phyloP scores from a whole-genome alignment of 208 protist genomes.

The Histomonas meleagridis region DNA sequence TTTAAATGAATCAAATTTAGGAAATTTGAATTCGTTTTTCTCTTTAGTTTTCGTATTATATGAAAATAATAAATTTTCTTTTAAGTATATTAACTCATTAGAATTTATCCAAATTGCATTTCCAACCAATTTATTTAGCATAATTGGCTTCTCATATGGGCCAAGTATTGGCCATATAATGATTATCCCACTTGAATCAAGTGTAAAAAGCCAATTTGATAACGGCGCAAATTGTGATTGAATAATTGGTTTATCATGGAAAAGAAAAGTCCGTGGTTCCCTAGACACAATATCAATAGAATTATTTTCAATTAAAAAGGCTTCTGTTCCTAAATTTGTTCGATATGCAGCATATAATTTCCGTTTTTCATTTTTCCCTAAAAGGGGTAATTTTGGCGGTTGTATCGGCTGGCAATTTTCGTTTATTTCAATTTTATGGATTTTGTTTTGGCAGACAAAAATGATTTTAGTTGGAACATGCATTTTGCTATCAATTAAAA shows the following conservation, averaged over 20 bases:
- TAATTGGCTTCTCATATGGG: neutral
- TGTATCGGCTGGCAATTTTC: too few relatives aligned
- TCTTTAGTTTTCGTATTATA: too few relatives aligned
- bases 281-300: neutral
- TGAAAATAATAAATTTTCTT: neutral
- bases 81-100: neutral
- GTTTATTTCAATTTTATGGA: too few relatives aligned
- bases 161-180: conserved; percentile 7
- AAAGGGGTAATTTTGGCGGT: too few relatives aligned
- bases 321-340: conserved; percentile 26
- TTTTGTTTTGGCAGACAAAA: too few relatives aligned
- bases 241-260: neutral
- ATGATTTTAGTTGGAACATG: neutral
- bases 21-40: neutral
- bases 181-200: neutral
- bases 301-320: neutral
- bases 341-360: neutral
- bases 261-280: neutral
- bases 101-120: neutral
- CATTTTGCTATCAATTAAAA: neutral
- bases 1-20: neutral
- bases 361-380: neutral
- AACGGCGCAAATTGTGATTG: neutral
- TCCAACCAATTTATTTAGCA: neutral
- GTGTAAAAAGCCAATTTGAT: neutral